Percentiles rank a stretch among this genome's conserved stretches.
Evolutionary conservation across 2,329 filamentous ascomycete genomes (phyloP).

Genomic region (Cladosporium sp.): DNA sequence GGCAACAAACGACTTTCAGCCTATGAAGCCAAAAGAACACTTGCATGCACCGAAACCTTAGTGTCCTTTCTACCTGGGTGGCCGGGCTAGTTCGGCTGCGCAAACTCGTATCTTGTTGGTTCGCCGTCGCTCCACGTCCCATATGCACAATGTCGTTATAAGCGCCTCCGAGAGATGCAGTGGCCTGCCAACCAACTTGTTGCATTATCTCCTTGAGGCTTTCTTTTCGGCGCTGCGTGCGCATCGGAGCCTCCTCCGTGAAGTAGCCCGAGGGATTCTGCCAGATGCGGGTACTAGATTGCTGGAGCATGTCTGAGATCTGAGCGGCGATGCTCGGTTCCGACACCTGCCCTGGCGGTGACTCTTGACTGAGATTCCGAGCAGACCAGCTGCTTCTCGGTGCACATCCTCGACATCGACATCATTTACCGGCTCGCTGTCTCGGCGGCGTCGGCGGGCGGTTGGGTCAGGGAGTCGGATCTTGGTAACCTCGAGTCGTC

Average conservation of each 20-base stretch:
- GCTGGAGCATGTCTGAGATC: constrained; percentile 13
- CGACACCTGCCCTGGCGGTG: neutral
- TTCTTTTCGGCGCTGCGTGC: neutral
- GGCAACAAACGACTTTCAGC: constrained; percentile 3
- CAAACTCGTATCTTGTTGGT: constrained; percentile 1
- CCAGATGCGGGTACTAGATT: neutral
- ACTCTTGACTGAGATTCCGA: constrained; percentile 16
- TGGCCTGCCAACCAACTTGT: neutral
- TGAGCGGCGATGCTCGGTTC: constrained; percentile 20
- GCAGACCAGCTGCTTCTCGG: constrained; percentile 16
- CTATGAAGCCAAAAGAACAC: constrained; percentile 13
- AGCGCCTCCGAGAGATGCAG: neutral
- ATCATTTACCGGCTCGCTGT: neutral
- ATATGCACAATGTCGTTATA: neutral
- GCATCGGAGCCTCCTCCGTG: constrained; percentile 4
- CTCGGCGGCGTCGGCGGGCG: neutral
- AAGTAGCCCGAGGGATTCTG: neutral
- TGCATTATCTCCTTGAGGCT: neutral
- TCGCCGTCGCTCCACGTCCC: neutral
- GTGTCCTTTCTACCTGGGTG: neutral
- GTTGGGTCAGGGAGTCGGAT: neutral
- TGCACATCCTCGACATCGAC: neutral
- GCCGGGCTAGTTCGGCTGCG: constrained; percentile 4
- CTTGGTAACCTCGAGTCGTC: neutral
- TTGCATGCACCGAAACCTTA: constrained; percentile 11